Evolutionary conservation across 768 basidiomycete species (phyloP).

Genomic region (Hygrophorus pudorinus): DNA sequence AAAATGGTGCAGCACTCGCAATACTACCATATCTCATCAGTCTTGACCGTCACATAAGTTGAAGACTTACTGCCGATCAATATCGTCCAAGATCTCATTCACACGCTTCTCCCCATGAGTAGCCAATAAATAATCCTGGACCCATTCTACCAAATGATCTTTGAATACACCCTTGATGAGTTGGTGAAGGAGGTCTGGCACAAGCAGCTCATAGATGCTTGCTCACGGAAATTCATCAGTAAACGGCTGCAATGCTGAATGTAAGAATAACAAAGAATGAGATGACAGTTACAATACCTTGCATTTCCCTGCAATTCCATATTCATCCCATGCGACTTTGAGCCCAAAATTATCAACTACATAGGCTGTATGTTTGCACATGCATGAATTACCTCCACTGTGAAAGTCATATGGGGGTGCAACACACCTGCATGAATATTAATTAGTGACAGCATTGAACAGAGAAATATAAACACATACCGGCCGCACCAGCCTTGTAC

Average conservation of each 20-base stretch:
- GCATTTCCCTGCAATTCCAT: slow-evolving; percentile 22
- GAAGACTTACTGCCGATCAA: slow-evolving; percentile 17
- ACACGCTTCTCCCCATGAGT: slow-evolving; percentile 14
- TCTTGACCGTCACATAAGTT: background rate
- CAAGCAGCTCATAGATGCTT: slow-evolving; percentile 23
- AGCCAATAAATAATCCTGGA: slow-evolving; percentile 12
- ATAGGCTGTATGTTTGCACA: slow-evolving; percentile 12
- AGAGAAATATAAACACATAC: slow-evolving; percentile 11
- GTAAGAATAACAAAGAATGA: too few species aligned
- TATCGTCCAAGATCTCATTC: slow-evolving; percentile 21
- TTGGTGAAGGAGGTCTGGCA: slow-evolving; percentile 29
- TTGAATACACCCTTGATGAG: slow-evolving; percentile 33
- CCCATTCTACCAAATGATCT: slow-evolving; percentile 30
- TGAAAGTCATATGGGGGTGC: slow-evolving; percentile 10
- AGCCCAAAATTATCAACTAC: slow-evolving; percentile 16
- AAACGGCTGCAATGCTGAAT: slow-evolving; percentile 21
- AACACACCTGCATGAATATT: slow-evolving; percentile 6
- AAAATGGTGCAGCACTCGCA: slow-evolving; percentile 2
- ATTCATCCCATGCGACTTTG: slow-evolving; percentile 22
- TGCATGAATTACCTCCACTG: slow-evolving; percentile 1
- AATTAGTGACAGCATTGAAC: background rate
- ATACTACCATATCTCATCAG: slow-evolving; percentile 3
- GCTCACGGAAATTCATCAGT: slow-evolving; percentile 24
- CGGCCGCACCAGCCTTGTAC: slow-evolving; percentile 20
- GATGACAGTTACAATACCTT: slow-evolving; percentile 15